Evolutionary conservation across 2,329 filamentous ascomycete genomes (phyloP), one percentile per base, ranked within the genome.

Genomic region (Ascochyta viciae-villosae): DNA sequence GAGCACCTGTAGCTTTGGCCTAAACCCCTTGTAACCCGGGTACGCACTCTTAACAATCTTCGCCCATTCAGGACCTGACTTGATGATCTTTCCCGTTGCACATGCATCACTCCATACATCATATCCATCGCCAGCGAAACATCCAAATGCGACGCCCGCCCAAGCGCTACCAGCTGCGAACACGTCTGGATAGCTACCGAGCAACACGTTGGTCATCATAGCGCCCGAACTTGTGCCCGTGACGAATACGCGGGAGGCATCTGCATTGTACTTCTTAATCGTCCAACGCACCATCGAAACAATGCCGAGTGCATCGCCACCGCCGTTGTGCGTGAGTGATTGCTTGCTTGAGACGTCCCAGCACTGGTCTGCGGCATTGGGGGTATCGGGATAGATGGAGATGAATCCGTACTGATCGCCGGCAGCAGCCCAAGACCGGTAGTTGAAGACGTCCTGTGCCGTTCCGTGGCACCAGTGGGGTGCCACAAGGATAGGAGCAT

Each of bases 121-220:
- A 47, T 59, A 74, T 1, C 70, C 70, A 47, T 68, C 41, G 2
- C 69, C 73, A 4, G 71, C 68, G 40, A 67, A 75, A 38, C 74
- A 76, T 2, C 72, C 74, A 37, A 75, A 75, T n/a, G 72, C 53
- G 2, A 74, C 72, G 16, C 71, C 71, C 1, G 72, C 71, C 62
- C 64, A 73, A 13, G 68, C 72, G 47, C 69, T 73, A 15, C 72
- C 72, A 7, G 69, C 72, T 3, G 72, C 69, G 37, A 74, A 74
- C 1, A 74, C 62, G 39, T 74, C 72, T 1, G 72, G 72, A 45
- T 74, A 74, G 34, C 64, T 67, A 1, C 72, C 71, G 3, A 73
- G 41, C 2, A 74, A 61, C 1, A 74, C 70, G 24, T 73, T 70
- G 2, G 72, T 74, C 71, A 74, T 74, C 71, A 74, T 74, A 0